phyloP scores from a whole-genome alignment of 108 stramenopile species.

The Skeletonema potamos region DNA sequence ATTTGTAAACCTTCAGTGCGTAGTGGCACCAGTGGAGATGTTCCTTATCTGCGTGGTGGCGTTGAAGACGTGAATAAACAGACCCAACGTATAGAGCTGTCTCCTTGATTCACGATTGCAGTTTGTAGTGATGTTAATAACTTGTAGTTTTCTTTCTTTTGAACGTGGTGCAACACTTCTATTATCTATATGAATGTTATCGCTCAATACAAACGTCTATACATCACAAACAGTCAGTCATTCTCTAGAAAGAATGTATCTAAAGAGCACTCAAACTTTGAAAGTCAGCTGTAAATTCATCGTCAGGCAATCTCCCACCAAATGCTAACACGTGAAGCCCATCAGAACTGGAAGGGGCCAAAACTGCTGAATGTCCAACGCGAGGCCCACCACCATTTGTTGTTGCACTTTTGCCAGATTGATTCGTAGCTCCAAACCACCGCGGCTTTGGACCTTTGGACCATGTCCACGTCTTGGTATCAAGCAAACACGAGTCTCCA shows the following conservation, averaged over 20 bases:
- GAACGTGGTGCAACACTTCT: neutral
- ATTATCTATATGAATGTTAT: neutral
- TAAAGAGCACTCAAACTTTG: constrained; percentile 38
- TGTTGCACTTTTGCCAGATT: constrained; percentile 1
- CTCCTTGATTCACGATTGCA: neutral
- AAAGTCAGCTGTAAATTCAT: constrained; percentile 66
- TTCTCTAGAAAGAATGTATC: neutral
- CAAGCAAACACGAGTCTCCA: constrained; percentile 67
- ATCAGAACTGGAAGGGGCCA: constrained; percentile 46
- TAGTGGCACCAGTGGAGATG: neutral
- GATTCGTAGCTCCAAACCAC: constrained; percentile 20
- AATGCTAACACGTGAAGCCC: constrained; percentile 62
- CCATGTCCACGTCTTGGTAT: constrained; percentile 81
- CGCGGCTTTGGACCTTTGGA: constrained; percentile 52
- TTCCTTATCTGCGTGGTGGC: neutral
- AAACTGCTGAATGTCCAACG: constrained; percentile 56
- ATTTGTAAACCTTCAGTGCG: neutral
- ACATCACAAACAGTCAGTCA: neutral
- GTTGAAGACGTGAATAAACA: neutral
- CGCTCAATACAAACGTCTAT: neutral
- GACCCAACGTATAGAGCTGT: neutral
- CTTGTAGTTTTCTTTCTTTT: neutral
- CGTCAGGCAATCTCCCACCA: constrained; percentile 70
- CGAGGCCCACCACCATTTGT: constrained; percentile 58
- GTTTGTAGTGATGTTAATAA: neutral